Evolutionary conservation across 352 stramenopile species (phyloP).

Genomic region (Phytophthora pinifolia): DNA sequence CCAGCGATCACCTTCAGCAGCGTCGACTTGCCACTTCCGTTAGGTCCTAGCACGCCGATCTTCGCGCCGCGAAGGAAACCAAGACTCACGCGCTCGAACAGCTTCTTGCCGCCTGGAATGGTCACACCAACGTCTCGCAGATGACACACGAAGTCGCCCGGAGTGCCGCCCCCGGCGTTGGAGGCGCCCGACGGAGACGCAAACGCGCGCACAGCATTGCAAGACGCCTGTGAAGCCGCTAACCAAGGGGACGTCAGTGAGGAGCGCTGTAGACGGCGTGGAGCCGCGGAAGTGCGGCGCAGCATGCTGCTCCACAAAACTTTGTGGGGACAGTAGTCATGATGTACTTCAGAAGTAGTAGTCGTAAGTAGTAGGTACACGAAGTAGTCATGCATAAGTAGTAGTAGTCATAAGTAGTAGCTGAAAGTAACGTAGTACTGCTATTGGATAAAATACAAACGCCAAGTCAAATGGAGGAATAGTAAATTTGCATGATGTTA

Average conservation of each 20-base stretch:
- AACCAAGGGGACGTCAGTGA: conserved; percentile 12
- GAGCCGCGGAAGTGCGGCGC: conserved; percentile 4
- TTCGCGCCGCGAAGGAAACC: conserved; percentile 91
- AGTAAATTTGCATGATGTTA: too few relatives aligned
- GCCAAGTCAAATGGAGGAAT: too few relatives aligned
- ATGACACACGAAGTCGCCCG: conserved; percentile 85
- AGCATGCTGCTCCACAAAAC: conserved; percentile 13
- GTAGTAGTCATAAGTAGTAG: too few relatives aligned
- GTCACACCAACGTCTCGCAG: conserved; percentile 72
- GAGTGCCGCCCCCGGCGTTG: conserved; percentile 77
- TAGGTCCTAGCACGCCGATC: conserved; percentile 95
- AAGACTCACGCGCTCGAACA: conserved; percentile 80
- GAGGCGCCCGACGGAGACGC: conserved; percentile 37
- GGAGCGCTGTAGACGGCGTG: conserved; percentile 3
- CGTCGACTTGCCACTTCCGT: conserved; percentile 96
- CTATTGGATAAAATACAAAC: too few relatives aligned
- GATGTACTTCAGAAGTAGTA: too few relatives aligned
- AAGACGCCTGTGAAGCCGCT: conserved; percentile 5
- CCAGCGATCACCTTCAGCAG: conserved; percentile 96
- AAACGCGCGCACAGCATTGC: conserved; percentile 32
- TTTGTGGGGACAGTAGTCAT: too few relatives aligned
- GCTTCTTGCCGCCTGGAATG: conserved; percentile 81
- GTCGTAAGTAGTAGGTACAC: too few relatives aligned
- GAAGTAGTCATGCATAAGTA: too few relatives aligned
- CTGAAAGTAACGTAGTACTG: too few relatives aligned